Conservation (phyloP, 1,284 basidiomycete species). For the Volvariella surrecta region DNA sequence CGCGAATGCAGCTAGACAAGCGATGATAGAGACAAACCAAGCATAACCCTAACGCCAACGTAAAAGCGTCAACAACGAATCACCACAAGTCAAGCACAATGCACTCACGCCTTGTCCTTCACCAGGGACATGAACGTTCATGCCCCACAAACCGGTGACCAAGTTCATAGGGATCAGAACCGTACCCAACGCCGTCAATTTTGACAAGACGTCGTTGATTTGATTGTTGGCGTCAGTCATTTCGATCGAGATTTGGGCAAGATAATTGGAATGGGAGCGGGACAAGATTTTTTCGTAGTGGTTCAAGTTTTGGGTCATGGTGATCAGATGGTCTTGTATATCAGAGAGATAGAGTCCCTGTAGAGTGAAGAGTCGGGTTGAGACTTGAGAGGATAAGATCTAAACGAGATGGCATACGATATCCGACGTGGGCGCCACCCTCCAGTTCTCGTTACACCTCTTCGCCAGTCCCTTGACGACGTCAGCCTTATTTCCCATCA, state of each 20-base stretch:
- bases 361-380: conserved; percentile 5
- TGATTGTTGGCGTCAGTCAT: conserved; percentile 99
- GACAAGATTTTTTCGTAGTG: conserved; percentile 99
- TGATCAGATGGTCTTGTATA: conserved; percentile 97
- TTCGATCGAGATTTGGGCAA: conserved; percentile 97
- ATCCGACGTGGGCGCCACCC: conserved; percentile 94
- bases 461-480: conserved; percentile 99
- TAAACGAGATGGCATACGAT: conserved; percentile 65
- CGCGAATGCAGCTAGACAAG: conserved; percentile 69
- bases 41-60: conserved; percentile 32
- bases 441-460: conserved; percentile 98
- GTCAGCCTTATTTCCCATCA: conserved; percentile 99
- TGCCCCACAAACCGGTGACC: conserved; percentile 82
- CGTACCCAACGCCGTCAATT: conserved; percentile 96
- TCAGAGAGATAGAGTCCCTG: conserved; percentile 92
- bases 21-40: conserved; percentile 88
- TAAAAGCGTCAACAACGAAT: too few species aligned
- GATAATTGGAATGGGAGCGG: conserved; percentile 98
- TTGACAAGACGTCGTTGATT: conserved; percentile 99
- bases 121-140: conserved; percentile 92
- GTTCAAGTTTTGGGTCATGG: conserved; percentile 99
- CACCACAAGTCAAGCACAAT: not conserved
- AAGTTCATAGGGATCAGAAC: conserved; percentile 96
- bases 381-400: conserved; percentile 4
- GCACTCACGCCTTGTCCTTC: conserved; percentile 43